Base-by-base conservation (phyloP, 257 asterid species). In the Jasminum sambac region DNA sequence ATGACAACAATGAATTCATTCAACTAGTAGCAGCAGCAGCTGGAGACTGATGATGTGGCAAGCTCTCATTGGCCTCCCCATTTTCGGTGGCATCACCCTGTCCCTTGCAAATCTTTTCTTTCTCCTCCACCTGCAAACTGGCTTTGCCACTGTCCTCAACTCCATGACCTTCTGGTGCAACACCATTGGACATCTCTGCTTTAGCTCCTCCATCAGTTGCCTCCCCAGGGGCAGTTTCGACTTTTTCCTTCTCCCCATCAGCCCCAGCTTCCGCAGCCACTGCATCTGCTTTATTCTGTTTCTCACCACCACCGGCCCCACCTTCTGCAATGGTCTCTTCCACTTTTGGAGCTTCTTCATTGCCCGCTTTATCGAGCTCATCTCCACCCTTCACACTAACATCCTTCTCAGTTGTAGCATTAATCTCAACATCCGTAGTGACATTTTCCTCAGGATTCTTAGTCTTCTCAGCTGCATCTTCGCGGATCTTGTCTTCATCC, bases 81-180 rank as follows among this genome's bases (percentile, higher is more conserved):
- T 83, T 80, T 66, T 41, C 71, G 6, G 42, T 69, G 41, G 44
- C 68, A 66, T 80, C 86, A 43, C 70, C 87, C 66, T 71, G 81
- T 55, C 70, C 87, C 66, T 71, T 82, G 14, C 46, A 74, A 3
- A 64, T 52, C 58, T 63, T 72, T n/a, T 38, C 55, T 24, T 21
- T 2, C 14, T 42, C 73, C 16, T 60, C 65, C 57, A 39, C 76
- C 66, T 17, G 46, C 72, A 50, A 19, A 71, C 52, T 69, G 63
- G 42, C 64, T 48, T 70, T 55, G 4, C 14, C 62, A 3, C 34
- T 55, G n/a, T 55, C 62, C 34, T 21, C 16, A 1, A 23, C 36
- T 11, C 16, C 62, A 23, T 23, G 30, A 19, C 74, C 37, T 74
- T 80, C 13, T 21, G 23, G 57, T 8, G 24, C 74, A 42, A 55